These are phyloP conservation scores for Wickerhamiella slavikovae DNA, from an alignment of 805 yeast genomes.

Conservation along the genomic window DNA sequence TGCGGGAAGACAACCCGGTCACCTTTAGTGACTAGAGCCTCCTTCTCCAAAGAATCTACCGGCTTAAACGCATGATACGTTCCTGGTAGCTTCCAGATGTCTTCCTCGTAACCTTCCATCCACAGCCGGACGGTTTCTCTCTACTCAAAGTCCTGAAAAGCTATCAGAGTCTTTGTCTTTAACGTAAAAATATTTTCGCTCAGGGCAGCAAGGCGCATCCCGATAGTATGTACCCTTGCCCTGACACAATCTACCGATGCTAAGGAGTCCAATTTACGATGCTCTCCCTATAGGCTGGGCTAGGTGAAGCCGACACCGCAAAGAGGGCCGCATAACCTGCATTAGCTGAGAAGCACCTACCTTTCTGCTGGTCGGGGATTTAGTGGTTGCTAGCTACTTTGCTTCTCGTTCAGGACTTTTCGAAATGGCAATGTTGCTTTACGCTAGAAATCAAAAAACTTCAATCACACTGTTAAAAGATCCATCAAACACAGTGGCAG, in stretches of 20 bases:
- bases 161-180: not conserved
- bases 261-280: no score
- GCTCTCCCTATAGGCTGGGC: no score
- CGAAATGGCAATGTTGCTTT: slow-evolving; percentile 7
- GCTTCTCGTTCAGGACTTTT: no score
- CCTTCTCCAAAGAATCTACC: slow-evolving; percentile 13
- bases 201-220: not conserved
- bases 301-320: no score
- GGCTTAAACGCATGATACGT: slow-evolving; percentile 18
- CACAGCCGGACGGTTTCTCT: not conserved
- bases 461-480: slow-evolving; percentile 6
- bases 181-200: no score
- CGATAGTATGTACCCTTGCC: not conserved
- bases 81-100: slow-evolving; percentile 10
- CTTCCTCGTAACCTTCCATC: slow-evolving; percentile 1
- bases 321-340: no score
- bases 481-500: slow-evolving; percentile 4
- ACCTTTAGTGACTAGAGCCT: slow-evolving; percentile 12
- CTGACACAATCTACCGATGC: not conserved
- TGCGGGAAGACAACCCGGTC: slow-evolving; percentile 38
- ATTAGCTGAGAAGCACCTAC: no score
- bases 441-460: slow-evolving; percentile 5
- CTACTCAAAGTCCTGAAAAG: not conserved
- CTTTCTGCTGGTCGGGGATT: no score
- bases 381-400: no score